Conservation (phyloP, 495 filamentous ascomycete species). For the Symbiotaphrina buchneri region DNA sequence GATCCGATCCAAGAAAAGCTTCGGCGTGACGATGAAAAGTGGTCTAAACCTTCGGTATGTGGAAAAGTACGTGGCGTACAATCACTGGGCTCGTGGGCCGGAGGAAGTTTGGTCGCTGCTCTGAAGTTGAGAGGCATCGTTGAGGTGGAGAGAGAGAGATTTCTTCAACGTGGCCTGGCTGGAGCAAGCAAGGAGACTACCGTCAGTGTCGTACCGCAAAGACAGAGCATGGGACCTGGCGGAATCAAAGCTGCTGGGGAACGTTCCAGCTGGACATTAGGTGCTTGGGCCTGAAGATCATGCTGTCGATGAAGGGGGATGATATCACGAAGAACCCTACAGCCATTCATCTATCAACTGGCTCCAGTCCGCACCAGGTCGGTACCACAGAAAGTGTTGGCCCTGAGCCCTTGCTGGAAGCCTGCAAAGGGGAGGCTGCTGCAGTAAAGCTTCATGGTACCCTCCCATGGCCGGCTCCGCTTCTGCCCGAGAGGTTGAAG, state of each 20-base stretch:
- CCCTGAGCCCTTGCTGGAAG: no score
- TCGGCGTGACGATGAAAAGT: conserved; percentile 23
- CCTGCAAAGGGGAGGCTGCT: no score
- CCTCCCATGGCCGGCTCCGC: no score
- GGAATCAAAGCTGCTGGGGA: conserved; percentile 29
- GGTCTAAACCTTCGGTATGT: conserved; percentile 18
- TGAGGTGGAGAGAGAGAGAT: conserved; percentile 70
- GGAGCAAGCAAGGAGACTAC: conserved; percentile 47
- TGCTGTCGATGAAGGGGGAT: no score
- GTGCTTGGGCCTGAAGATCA: conserved; percentile 57
- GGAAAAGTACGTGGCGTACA: conserved; percentile 56
- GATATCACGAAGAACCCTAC: no score
- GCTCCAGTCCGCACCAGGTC: no score
- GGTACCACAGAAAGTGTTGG: no score
- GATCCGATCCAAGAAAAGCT: conserved; percentile 46
- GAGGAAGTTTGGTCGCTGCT: conserved; percentile 59
- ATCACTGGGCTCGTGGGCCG: conserved; percentile 72
- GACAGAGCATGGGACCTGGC: conserved; percentile 37
- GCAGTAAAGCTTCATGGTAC: no score
- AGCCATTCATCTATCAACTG: no score
- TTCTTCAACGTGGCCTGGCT: conserved; percentile 50
- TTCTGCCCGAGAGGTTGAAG: no score
- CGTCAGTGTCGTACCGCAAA: conserved; percentile 25
- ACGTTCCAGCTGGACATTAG: conserved; percentile 55
- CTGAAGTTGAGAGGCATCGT: conserved; percentile 60